These are phyloP conservation scores for Fragaria vesca DNA, from an alignment of 306 rosid genomes.

Conservation along the genomic window DNA sequence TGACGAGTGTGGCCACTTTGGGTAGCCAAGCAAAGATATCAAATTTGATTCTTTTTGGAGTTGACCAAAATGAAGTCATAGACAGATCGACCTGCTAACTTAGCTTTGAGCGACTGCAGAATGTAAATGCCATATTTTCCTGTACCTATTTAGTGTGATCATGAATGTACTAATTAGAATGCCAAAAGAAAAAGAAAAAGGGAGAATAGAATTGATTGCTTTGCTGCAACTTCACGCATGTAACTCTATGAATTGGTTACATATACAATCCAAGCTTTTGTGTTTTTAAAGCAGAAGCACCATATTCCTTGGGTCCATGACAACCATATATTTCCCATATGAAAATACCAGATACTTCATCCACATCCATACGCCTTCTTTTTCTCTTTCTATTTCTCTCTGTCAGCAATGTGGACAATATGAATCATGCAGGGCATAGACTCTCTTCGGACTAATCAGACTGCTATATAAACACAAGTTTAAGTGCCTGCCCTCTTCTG, in stretches of 20 bases:
- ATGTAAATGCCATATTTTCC: background rate
- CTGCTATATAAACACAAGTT: background rate
- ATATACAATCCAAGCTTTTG: background rate
- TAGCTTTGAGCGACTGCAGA: background rate
- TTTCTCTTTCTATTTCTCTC: background rate
- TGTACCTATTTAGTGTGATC: background rate
- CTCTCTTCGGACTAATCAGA: background rate
- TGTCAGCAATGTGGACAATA: background rate
- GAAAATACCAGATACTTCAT: slow-evolving; percentile 7
- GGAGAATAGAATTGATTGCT: background rate
- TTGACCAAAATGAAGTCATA: background rate
- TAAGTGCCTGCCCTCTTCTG: background rate
- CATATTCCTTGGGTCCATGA: slow-evolving; percentile 7
- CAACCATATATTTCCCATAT: background rate
- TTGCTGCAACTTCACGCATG: slow-evolving; percentile 20
- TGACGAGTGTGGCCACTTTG: background rate
- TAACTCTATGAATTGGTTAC: background rate
- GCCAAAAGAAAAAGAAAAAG: background rate
- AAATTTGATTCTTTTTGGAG: background rate
- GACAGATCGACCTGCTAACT: background rate
- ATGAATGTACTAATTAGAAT: background rate
- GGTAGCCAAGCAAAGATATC: background rate
- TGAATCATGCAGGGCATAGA: background rate
- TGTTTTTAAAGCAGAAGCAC: slow-evolving; percentile 8
- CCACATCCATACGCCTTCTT: slow-evolving; percentile 1